A percentile compares a stretch with the other conserved stretches of the same genome.
Conservation (phyloP, 129 eudicot species). For the Flaveria ramosissima region DNA sequence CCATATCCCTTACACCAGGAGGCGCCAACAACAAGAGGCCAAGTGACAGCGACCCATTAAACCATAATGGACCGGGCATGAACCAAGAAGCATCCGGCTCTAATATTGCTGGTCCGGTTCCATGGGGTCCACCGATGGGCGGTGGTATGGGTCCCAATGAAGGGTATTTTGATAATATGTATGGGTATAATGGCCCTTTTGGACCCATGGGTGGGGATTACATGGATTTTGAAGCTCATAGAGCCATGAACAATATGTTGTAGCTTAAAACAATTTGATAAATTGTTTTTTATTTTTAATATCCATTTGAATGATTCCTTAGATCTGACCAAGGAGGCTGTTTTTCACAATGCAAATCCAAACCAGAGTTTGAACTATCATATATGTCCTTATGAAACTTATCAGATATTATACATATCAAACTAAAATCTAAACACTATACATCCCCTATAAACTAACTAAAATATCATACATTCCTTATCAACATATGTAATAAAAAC, state of each 20-base stretch:
- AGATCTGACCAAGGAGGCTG: too few relatives aligned
- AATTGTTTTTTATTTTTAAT: neutral
- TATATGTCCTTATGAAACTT: too few relatives aligned
- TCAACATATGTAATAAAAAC: too few relatives aligned
- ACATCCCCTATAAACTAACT: too few relatives aligned
- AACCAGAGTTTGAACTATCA: too few relatives aligned
- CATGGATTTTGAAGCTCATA: conserved; percentile 66
- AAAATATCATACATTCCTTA: too few relatives aligned
- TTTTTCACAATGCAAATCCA: too few relatives aligned
- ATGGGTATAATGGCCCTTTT: conserved; percentile 65
- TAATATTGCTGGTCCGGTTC: conserved; percentile 49
- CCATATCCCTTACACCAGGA: conserved; percentile 67
- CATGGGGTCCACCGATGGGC: conserved; percentile 73
- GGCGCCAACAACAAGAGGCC: conserved; percentile 54
- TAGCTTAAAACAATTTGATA: conserved; percentile 34
- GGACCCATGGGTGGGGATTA: conserved; percentile 62
- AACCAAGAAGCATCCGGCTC: conserved; percentile 81
- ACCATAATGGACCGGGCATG: conserved; percentile 44
- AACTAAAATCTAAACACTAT: too few relatives aligned
- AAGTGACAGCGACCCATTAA: conserved; percentile 63
- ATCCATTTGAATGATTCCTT: neutral
- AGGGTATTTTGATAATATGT: conserved; percentile 66
- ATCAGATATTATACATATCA: too few relatives aligned
- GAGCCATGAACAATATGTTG: conserved; percentile 69
- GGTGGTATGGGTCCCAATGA: conserved; percentile 56